Base-by-base conservation (phyloP, 352 stramenopile species). In the Globisporangium uncinulatum region DNA sequence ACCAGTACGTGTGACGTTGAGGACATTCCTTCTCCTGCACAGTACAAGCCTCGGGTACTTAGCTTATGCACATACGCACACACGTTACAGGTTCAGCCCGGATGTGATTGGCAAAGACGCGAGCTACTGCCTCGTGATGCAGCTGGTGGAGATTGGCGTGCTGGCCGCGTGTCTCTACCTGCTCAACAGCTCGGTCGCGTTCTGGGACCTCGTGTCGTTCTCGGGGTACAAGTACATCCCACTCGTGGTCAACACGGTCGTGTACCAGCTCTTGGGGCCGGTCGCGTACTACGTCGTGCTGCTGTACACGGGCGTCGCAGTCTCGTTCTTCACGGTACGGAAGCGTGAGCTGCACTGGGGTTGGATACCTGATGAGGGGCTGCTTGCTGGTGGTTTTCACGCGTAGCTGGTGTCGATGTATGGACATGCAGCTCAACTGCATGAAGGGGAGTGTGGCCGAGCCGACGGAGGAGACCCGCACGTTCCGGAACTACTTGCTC, bases 171-270 rank as follows among this genome's bases (percentile, higher is more conserved):
- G 93, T 46, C 85, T 98, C 45, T 98, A 99, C 68, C 67, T 98
- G 44, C 85, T 99, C 61, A 90, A 95, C 61, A 92, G 87, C 55
- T 89, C 89, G 3, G 86, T 98, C 57, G 83, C 89, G 36, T 92
- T 98, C 45, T 76, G 99, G 42, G 97, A 99, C 70, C 68, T 99
- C 48, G 79, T 98, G 50, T 91, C 89, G 37, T 98, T 98, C 70
- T 98, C 95, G 13, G 97, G 97, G 55, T 99, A 99, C 90, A 99
- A 99, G 79, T 99, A 99, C 78, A 92, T 99, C 42, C 89, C 92
- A 29, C 74, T 99, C n/a, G 89, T 95, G 55, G 80, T 98, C 62
- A 97, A 98, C 74, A 95, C 96, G 58, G 56, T 98, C 37, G 79
- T 94, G 49, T 95, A 89, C 53, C 73, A 96, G 57, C 59, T 92